Evolutionary conservation across 331 rosid species (phyloP), one percentile per base, ranked within the genome.

Genomic region (Rhamnella rubrinervis): DNA sequence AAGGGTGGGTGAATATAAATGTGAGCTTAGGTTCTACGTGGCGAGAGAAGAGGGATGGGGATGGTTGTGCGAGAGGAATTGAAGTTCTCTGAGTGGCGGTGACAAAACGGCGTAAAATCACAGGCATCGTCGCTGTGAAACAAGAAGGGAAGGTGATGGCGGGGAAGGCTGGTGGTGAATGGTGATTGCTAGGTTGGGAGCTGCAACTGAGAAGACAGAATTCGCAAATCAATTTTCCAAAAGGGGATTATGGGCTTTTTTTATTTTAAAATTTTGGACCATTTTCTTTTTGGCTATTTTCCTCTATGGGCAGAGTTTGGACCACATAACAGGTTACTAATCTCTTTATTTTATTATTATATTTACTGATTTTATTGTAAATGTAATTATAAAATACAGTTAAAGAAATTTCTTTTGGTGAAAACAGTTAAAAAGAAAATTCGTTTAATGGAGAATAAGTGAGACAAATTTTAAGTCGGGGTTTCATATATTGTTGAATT

Each of bases 61-160:
- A 6, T 59, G 59, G 66, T 38, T 8, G 59, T 64, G 65, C 28
- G 35, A 31, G 70, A 15, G 14, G 0, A 3, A 6, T 63, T 46
- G 72, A 47, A 63, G 10, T 67, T 59, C 82, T 40, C 58, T 61
- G 62, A 68, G 73, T 31, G 56, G 72, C 55, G 44, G 68, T 7
- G 69, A 85, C 72, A 5, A 78, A 16, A 67, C 77, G 77, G 23
- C 73, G 78, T 5, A 78, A 38, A 59, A 63, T 19, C 40, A 61
- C 47, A 67, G 63, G 51, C 86, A 81, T 52, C 15, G 47, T 72
- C 4, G 19, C 0, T 10, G 58, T 44, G 20, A n/a, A 20, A 46
- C 35, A 18, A 26, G 40, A 20, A 6, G 11, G 13, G 31, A 16
- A 11, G 11, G 69, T 10, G 53, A n/a, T 17, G 31, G 26, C 26